A percentile compares a stretch with the other conserved stretches of the same genome.
phyloP scores from a whole-genome alignment of 805 yeast genomes.

The Metschnikowia proteae region DNA sequence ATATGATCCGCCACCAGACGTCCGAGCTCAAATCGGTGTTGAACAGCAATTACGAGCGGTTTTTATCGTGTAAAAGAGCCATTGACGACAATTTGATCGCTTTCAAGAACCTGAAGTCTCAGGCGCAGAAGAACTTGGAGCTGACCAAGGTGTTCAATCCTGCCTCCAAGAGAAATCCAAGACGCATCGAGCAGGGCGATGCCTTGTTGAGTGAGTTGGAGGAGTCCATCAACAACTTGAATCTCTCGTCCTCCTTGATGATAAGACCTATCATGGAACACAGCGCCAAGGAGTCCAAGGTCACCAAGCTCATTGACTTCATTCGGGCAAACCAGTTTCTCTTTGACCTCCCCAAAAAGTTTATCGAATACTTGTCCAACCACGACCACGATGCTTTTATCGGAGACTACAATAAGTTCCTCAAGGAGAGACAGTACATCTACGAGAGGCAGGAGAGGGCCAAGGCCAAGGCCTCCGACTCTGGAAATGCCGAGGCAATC shows the following conservation, averaged over 20 bases:
- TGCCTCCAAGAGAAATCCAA: conserved; percentile 16
- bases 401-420: conserved; percentile 30
- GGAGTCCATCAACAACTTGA: conserved; percentile 36
- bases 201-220: conserved; percentile 35
- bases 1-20: conserved; percentile 33
- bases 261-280: conserved; percentile 42
- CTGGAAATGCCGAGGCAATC: conserved; percentile 8
- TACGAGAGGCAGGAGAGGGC: conserved; percentile 10
- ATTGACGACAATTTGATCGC: conserved; percentile 37
- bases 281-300: conserved; percentile 32
- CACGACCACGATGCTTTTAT: conserved; percentile 36
- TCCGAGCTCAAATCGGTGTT: conserved; percentile 34
- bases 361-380: conserved; percentile 25
- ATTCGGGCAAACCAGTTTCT: conserved; percentile 28
- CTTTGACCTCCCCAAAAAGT: conserved; percentile 35
- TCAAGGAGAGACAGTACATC: conserved; percentile 24
- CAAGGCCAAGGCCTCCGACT: conserved; percentile 7
- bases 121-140: conserved; percentile 34
- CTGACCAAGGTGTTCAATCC: conserved; percentile 38
- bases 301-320: conserved; percentile 34
- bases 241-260: conserved; percentile 34
- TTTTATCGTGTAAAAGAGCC: conserved; percentile 34
- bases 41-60: conserved; percentile 33
- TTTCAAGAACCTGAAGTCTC: conserved; percentile 33
- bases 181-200: conserved; percentile 16